Evolutionary conservation across 768 basidiomycete species (phyloP).

Genomic region (Leccinum fibrillosum): DNA sequence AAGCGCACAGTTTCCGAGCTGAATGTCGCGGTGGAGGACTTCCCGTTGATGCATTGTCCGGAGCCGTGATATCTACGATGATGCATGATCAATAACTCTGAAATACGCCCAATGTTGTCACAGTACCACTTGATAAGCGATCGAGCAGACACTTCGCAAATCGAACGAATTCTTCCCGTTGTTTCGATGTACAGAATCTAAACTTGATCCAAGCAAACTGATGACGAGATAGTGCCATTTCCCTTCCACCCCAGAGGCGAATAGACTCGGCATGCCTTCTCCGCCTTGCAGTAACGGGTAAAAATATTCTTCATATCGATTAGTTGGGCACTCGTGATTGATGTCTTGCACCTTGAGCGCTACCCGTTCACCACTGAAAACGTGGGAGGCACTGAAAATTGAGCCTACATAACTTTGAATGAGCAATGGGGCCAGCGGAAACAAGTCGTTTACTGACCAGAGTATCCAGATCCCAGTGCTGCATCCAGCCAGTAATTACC

Average conservation of each 20-base stretch:
- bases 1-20: constrained; percentile 72
- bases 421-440: neutral
- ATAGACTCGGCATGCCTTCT: constrained; percentile 71
- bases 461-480: constrained; percentile 68
- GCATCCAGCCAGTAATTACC: constrained; percentile 62
- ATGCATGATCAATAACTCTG: constrained; percentile 6
- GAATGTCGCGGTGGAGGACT: constrained; percentile 74
- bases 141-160: constrained; percentile 66
- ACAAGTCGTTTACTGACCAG: constrained; percentile 42
- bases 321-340: constrained; percentile 74
- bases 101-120: neutral
- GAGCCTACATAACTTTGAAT: constrained; percentile 47
- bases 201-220: constrained; percentile 66
- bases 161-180: constrained; percentile 60
- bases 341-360: constrained; percentile 72
- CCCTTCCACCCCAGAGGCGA: constrained; percentile 54
- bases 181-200: constrained; percentile 59
- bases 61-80: constrained; percentile 59
- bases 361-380: constrained; percentile 56
- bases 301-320: constrained; percentile 63
- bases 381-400: constrained; percentile 60
- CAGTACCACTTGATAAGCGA: constrained; percentile 75
- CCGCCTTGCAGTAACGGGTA: constrained; percentile 73
- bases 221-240: constrained; percentile 75
- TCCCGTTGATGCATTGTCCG: constrained; percentile 74